Base-by-base conservation (phyloP, 306 rosid species). In the Ochetophila trinervis region DNA sequence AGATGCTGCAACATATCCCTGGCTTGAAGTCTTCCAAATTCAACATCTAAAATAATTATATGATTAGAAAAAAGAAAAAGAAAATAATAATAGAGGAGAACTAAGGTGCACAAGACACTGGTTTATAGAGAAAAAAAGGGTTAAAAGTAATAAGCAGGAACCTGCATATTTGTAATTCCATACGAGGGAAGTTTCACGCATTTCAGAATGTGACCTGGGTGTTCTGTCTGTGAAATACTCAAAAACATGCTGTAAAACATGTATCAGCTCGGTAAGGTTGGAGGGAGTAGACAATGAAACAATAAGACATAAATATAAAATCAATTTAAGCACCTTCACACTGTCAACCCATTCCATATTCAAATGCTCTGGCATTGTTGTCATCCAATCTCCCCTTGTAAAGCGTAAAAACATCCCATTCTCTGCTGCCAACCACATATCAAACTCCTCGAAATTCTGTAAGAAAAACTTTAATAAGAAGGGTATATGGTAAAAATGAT, bases 101-200 rank as follows among this genome's bases (percentile, higher is more conserved):
- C 3, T 27, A 27, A 27, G 32, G 32, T 9, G 4, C 16, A 13
- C 2, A 21, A 17, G 23, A 15, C 37, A 51, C 3, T 4, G 17
- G 69, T 16, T 32, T 34, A 24, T 12, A 36, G 36, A 59, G 54
- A 24, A 22, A 61, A 47, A 14, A 16, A 56, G 14, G 24, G 54
- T 40, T 40, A 10, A 40, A 30, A 45, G 10, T 35, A 27, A 27
- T 4, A 50, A 64, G 53, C 44, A 30, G 27, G 57, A 63, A 92
- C 98, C 98, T 79, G 98, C 87, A 78, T 89, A 89, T 82, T 85
- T 89, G 79, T 92, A 92, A 74, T 87, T 92, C 98, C 98, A 92
- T 22, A 92, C 98, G 76, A 92, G 95, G 60, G 98, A 92, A 70
- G 98, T 84, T 47, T 85, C 87, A 20, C 93, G 88, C 16, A 8